Evolutionary conservation across 495 filamentous ascomycete genomes (phyloP).

Genomic region (Trypethelium eluteriae): DNA sequence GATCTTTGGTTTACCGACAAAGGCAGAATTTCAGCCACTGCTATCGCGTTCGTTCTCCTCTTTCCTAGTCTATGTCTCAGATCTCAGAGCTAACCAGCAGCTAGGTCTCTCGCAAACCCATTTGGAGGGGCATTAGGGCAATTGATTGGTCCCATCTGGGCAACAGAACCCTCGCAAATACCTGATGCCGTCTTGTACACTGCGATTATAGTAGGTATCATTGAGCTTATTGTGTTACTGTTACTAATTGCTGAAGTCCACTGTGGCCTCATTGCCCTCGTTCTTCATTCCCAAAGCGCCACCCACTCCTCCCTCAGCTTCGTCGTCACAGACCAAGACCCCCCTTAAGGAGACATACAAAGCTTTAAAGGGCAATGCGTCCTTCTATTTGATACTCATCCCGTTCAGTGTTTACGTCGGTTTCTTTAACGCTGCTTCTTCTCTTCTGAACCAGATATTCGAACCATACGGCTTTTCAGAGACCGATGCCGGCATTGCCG

Average conservation of each 20-base stretch:
- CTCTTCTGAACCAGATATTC: conserved; percentile 84
- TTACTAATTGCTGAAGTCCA: conserved; percentile 38
- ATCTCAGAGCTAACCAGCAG: neutral
- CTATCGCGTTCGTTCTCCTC: conserved; percentile 75
- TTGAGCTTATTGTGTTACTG: too few species aligned
- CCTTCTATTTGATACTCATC: conserved; percentile 70
- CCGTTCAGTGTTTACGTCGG: conserved; percentile 80
- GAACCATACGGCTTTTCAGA: conserved; percentile 72
- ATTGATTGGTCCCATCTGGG: conserved; percentile 73
- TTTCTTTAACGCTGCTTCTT: conserved; percentile 87
- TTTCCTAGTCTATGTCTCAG: conserved; percentile 62
- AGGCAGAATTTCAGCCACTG: conserved; percentile 81
- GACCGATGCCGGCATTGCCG: conserved; percentile 78
- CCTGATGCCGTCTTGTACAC: conserved; percentile 81
- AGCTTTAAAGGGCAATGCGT: conserved; percentile 37
- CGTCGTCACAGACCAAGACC: conserved; percentile 33
- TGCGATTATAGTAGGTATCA: conserved; percentile 52
- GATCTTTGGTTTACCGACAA: conserved; percentile 88
- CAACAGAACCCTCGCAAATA: conserved; percentile 51
- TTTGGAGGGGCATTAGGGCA: conserved; percentile 83
- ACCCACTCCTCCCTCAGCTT: conserved; percentile 56
- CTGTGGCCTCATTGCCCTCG: conserved; percentile 63
- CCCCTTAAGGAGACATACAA: conserved; percentile 49
- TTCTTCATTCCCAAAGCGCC: conserved; percentile 78
- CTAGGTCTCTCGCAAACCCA: conserved; percentile 65